Evolutionary conservation across 352 stramenopile genomes (phyloP), one percentile per base, ranked within the genome.

Genomic region (Phytophthora crassamura): DNA sequence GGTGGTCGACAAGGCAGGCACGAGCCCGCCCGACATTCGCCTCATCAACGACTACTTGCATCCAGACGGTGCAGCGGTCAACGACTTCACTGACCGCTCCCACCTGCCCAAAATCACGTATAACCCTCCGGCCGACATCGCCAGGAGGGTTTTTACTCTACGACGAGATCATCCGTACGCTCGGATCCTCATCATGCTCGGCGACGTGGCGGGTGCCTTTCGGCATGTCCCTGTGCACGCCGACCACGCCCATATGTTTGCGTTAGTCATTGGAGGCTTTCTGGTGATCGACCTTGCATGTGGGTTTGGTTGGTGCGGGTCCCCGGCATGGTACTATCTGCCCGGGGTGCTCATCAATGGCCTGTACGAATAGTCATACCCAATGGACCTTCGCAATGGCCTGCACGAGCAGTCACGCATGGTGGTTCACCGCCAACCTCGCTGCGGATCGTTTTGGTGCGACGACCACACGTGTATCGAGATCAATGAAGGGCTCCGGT

Each of bases 221-320:
- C 12, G 56, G 0, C 36, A 64, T n/a, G 41, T 52, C 0, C 33
- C 41, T 1, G 32, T 46, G 16, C 22, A 61, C 41, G 55, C n/a
- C 2, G 18, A 64, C n/a, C 33, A 45, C 2, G 33, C 38, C 4
- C 25, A 64, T 16, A 64, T 64, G 56, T 64, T 64, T 18, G 45
- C 34, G 7, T 64, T 64, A 18, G 7, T 42, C 3, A 22, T 50
- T 14, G 45, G 28, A 10, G 35, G 40, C 7, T 28, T 41, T 10
- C 25, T 64, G 2, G 36, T 56, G 3, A 56, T 61, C 8, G 30
- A 52, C 32, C 9, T 61, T 3, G 18, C 53, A 6, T 61, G 41
- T 11, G 42, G 42, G 7, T 64, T 64, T 15, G 56, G 45, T 4
- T 64, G n/a, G n/a, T n/a, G n/a, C n/a, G n/a, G n/a, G n/a, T n/a